These are phyloP conservation scores for Rosellinia necatrix DNA, from an alignment of 2,329 filamentous ascomycete genomes.

Conservation along the genomic window DNA sequence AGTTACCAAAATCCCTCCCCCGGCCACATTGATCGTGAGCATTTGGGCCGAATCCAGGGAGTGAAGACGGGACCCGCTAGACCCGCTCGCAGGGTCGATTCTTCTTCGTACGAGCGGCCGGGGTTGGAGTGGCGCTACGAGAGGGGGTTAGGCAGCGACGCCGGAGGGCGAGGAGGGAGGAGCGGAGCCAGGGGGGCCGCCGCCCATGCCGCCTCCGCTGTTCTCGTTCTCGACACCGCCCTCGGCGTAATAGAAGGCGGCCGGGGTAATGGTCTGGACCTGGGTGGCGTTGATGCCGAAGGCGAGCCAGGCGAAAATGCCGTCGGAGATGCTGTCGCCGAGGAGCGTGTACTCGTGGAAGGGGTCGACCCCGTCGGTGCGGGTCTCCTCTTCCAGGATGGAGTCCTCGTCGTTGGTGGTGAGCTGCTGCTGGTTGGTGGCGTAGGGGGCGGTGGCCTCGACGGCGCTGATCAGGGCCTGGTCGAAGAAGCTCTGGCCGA, in stretches of 20 bases:
- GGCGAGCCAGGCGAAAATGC: slow-evolving; percentile 16
- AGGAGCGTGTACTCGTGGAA: slow-evolving; percentile 13
- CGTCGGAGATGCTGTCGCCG: slow-evolving; percentile 10
- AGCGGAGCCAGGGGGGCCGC: slow-evolving; percentile 19
- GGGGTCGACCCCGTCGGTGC: not conserved
- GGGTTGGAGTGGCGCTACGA: not conserved
- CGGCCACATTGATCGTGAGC: not conserved
- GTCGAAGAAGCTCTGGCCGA: slow-evolving; percentile 18
- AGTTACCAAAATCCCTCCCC: not conserved
- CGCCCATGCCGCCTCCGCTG: slow-evolving; percentile 25
- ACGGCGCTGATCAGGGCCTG: slow-evolving; percentile 10
- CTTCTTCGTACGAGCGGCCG: not conserved
- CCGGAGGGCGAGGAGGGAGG: not conserved
- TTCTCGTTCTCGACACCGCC: slow-evolving; percentile 41
- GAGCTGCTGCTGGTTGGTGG: slow-evolving; percentile 7
- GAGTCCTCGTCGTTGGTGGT: slow-evolving; percentile 17
- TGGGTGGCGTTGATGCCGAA: slow-evolving; percentile 15
- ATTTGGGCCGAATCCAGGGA: too few relatives aligned
- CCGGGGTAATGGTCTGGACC: slow-evolving; percentile 35
- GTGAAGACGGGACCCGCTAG: too few relatives aligned
- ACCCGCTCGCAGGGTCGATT: not conserved
- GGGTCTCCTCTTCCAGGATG: slow-evolving; percentile 6
- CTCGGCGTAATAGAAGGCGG: slow-evolving; percentile 41
- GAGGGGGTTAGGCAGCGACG: not conserved
- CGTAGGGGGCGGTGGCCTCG: slow-evolving; percentile 10